phyloP scores from a whole-genome alignment of 2,329 filamentous ascomycete genomes.

The Fonsecaea monophora region DNA sequence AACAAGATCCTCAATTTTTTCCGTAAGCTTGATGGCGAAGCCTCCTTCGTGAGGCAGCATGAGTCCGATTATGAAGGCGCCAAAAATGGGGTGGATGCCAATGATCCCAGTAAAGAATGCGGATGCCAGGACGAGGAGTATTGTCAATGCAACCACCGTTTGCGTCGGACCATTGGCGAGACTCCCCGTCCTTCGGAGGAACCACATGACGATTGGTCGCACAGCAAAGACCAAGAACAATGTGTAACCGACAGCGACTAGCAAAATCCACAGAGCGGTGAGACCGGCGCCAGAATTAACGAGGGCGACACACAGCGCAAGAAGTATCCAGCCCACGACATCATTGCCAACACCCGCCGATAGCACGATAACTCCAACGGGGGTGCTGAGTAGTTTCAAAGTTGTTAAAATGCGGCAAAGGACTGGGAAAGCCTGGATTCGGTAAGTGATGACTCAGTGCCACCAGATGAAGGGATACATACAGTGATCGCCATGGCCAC shows the following conservation, averaged over 20 bases:
- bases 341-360: constrained; percentile 94
- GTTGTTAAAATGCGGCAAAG: constrained; percentile 93
- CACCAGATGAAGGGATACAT: constrained; percentile 38
- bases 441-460: constrained; percentile 18
- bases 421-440: constrained; percentile 73
- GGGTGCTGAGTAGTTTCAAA: constrained; percentile 80
- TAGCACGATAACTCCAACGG: constrained; percentile 85
- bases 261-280: constrained; percentile 81
- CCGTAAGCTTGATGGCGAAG: constrained; percentile 84
- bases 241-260: constrained; percentile 76
- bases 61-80: constrained; percentile 85
- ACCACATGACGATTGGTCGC: constrained; percentile 75
- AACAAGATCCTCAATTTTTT: constrained; percentile 93
- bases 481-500: constrained; percentile 92
- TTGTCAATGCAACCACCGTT: constrained; percentile 78
- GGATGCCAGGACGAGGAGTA: constrained; percentile 78
- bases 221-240: constrained; percentile 76
- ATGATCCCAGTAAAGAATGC: constrained; percentile 90
- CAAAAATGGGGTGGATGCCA: constrained; percentile 93
- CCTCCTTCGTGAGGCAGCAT: constrained; percentile 72
- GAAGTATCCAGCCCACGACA: constrained; percentile 86
- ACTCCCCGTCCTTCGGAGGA: constrained; percentile 75
- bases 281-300: constrained; percentile 86
- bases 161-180: constrained; percentile 89
- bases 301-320: constrained; percentile 89